Evolutionary conservation across 495 filamentous ascomycete species (phyloP), one percentile per base, ranked within the genome.

Genomic region (Cercophora newfieldiana): DNA sequence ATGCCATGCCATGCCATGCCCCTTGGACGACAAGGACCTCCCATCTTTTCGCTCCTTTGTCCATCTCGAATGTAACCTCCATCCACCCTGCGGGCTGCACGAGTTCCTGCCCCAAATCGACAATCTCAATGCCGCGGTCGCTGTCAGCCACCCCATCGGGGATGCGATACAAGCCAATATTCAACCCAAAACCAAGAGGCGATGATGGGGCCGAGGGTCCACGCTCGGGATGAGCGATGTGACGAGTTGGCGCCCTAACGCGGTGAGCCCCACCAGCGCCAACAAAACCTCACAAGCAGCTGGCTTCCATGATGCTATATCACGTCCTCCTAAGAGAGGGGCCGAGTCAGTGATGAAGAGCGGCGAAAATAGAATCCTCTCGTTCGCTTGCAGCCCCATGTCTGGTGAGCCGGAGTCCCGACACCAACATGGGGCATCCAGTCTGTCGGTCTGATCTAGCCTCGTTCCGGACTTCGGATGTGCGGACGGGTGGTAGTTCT

Each of bases 361-460:
- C n/a, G 4, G 21, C 19, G 25, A 33, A 58, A 63, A 31, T 29
- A 29, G 28, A 19, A 29, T n/a, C 47, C 16, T 14, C 22, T 65
- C 28, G 30, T 22, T 31, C 37, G 48, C 19, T 51, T 31, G 55
- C 51, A 44, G 51, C 37, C 58, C 44, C 55, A 37, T 37, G 57
- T 47, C n/a, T 10, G 24, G 18, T n/a, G 57, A 3, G 29, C 5
- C 28, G 29, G 57, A 31, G 22, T 59, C 24, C 54, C 57, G 48
- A 53, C 64, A 60, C 33, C 64, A 59, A 65, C 64, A 55, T 22
- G 47, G 53, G 30, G 19, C 24, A 66, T 60, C 64, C 64, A 60
- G 44, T 3, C 63, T 65, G 63, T 56, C 63, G 63, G 63, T 60
- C 55, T 60, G 53, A 24, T 31, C 60, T 49, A 62, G 60, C 21